phyloP scores from a whole-genome alignment of 352 stramenopile genomes.

The Globisporangium cylindrosporum region DNA sequence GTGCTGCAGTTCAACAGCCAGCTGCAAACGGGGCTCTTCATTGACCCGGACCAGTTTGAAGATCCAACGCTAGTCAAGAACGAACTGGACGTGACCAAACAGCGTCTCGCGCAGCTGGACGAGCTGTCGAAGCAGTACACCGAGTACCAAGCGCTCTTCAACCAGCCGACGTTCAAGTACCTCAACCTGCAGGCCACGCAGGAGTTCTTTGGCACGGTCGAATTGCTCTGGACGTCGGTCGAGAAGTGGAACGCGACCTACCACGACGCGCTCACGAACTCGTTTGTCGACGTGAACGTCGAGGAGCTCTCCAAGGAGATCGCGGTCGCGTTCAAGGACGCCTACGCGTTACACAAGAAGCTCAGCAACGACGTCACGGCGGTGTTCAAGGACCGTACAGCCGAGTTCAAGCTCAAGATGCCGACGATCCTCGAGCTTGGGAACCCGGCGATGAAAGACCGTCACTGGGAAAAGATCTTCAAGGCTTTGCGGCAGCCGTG shows the following conservation, averaged over 20 bases:
- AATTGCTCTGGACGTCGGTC: constrained; percentile 82
- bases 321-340: constrained; percentile 84
- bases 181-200: constrained; percentile 85
- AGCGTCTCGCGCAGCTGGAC: constrained; percentile 81
- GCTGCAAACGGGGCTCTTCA: constrained; percentile 83
- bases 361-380: constrained; percentile 89
- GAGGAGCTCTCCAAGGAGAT: constrained; percentile 89
- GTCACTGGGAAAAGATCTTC: constrained; percentile 95
- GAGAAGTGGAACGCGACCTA: constrained; percentile 88
- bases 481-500: constrained; percentile 85
- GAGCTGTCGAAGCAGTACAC: constrained; percentile 90
- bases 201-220: constrained; percentile 82
- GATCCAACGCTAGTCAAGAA: constrained; percentile 75
- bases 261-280: constrained; percentile 67
- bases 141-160: constrained; percentile 91
- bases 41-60: constrained; percentile 86
- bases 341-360: constrained; percentile 90
- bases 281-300: constrained; percentile 87
- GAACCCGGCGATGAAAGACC: constrained; percentile 90
- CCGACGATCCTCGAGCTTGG: constrained; percentile 91
- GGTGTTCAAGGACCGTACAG: constrained; percentile 83
- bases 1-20: constrained; percentile 81
- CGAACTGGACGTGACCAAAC: constrained; percentile 79
- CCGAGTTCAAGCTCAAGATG: constrained; percentile 90
- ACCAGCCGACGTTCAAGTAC: constrained; percentile 87